Base-by-base conservation (phyloP, 495 filamentous ascomycete genomes). In the Parachaetomium inaequale region DNA sequence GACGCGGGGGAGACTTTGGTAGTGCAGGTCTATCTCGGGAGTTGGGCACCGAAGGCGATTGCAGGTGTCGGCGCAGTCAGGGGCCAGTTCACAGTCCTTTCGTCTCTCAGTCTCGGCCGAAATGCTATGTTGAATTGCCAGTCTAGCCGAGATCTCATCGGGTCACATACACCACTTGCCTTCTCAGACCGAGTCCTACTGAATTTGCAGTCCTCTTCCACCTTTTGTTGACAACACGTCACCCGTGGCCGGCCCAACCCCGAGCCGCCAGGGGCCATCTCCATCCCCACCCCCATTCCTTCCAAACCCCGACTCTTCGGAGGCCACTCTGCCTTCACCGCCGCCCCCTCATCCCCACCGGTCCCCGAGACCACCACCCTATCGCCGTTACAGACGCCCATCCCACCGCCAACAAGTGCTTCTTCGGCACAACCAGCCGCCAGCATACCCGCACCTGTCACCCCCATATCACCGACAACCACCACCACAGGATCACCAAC, bases 101-200 rank as follows among this genome's bases (percentile, higher is more conserved):
- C 0, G 15, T 53, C 47, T 0, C 52, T 23, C 26, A 14, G 4
- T 26, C 23, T 56, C 36, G 15, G 54, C 55, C 26, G 19, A 49
- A 49, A 15, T n/a, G 23, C 23, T n/a, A 43, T 60, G 36, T 60
- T 43, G 34, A 31, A 52, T 52, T 42, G 46, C 45, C 57, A 0
- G n/a, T 59, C 45, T 29, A 43, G 6, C 26, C 36, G 34, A 51
- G 25, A 3, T 26, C 2, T 8, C 23, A 36, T 49, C 28, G 12
- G 12, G 12, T 25, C 17, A 12, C n/a, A 15, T 47, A 17, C 6
- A 36, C 5, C 11, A 51, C 7, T n/a, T 26, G 12, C 14, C 21
- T 29, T 19, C 5, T 34, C 17, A 50, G 11, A 19, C 57, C 31
- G 46, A 51, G 32, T 10, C 4, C 34, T 32, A n/a, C 43, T 7